phyloP scores from a whole-genome alignment of 1,284 basidiomycete genomes.

The Rhodotorula sp. region DNA sequence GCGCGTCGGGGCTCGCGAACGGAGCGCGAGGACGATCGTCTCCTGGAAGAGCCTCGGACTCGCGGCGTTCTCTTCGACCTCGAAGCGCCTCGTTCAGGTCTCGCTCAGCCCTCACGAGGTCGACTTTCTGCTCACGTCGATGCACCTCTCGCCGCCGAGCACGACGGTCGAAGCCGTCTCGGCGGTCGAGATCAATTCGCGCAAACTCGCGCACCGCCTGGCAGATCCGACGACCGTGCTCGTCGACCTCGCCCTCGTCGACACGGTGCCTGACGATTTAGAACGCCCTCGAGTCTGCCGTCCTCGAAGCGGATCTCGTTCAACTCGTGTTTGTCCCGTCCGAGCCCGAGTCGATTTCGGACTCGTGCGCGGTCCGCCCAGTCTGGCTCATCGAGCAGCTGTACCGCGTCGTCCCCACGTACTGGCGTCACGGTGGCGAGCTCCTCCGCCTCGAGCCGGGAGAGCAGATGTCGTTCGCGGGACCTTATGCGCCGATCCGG shows the following conservation, averaged over 20 bases:
- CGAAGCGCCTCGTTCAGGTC: conserved; percentile 6
- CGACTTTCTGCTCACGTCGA: conserved; percentile 12
- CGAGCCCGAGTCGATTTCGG: background rate
- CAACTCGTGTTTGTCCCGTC: conserved; percentile 12
- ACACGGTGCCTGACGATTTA: background rate
- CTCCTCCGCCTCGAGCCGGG: conserved; percentile 15
- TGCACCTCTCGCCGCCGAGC: background rate
- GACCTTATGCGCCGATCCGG: background rate
- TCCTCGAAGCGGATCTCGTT: conserved; percentile 21
- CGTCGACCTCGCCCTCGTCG: background rate
- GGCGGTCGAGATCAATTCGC: background rate
- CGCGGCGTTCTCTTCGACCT: background rate
- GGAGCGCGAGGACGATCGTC: background rate
- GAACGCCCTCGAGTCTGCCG: background rate
- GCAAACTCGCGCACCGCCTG: background rate
- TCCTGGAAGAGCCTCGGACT: conserved; percentile 4
- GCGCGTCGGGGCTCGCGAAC: conserved; percentile 4
- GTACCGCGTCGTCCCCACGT: conserved; percentile 13
- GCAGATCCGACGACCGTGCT: background rate
- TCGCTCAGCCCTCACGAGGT: background rate
- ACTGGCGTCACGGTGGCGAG: conserved; percentile 3
- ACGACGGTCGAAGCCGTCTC: background rate
- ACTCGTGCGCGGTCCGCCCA: background rate
- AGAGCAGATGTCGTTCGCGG: background rate
- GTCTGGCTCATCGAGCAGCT: conserved; percentile 13